Percentiles rank a stretch among this genome's conserved stretches.
Evolutionary conservation across 768 basidiomycete species (phyloP).

Genomic region (Mycena maculata): DNA sequence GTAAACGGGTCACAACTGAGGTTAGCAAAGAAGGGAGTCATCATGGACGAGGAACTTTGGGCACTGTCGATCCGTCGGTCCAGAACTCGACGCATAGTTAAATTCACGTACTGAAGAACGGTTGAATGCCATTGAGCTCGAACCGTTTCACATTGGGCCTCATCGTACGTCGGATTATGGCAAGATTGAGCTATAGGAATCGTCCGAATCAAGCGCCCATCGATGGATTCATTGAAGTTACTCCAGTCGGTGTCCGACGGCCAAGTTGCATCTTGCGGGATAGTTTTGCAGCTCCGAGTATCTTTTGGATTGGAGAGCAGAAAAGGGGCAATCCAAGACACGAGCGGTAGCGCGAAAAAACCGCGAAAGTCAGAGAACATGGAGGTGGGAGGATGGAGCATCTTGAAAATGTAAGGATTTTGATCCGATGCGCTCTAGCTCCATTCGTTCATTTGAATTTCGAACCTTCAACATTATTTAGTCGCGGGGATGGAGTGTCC

Average conservation of each 20-base stretch:
- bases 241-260: not conserved
- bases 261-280: conserved; percentile 11
- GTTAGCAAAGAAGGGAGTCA: conserved; percentile 35
- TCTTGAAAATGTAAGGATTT: no score
- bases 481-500: no score
- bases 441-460: no score
- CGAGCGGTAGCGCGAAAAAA: not conserved
- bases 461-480: no score
- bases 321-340: not conserved
- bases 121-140: conserved; percentile 1
- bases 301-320: not conserved
- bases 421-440: no score
- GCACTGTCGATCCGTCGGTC: not conserved
- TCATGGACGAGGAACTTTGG: conserved; percentile 35
- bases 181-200: conserved; percentile 20
- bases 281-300: conserved; percentile 11
- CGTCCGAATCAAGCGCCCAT: conserved; percentile 21
- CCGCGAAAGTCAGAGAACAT: not conserved
- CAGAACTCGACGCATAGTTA: no score
- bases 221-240: conserved; percentile 10
- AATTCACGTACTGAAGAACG: not conserved
- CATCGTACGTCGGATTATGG: conserved; percentile 14
- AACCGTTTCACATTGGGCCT: not conserved
- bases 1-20: conserved; percentile 39
- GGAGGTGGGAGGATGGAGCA: no score